phyloP scores from a whole-genome alignment of 495 filamentous ascomycete species.

The Hamigera avellanea region DNA sequence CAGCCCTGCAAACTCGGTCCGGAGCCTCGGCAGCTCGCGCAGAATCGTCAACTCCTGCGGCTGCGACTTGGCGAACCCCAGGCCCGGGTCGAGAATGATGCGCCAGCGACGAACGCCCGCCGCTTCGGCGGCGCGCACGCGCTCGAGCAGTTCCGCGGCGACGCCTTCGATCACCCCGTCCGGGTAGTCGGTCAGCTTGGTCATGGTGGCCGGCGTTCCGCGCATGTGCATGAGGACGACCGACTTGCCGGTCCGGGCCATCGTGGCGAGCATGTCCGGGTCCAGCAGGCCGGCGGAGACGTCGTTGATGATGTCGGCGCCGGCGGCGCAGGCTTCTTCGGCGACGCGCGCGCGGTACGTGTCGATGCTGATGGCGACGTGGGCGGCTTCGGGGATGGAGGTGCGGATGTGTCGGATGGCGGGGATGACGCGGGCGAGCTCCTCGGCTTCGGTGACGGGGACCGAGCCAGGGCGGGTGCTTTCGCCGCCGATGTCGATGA shows the following conservation, averaged over 20 bases:
- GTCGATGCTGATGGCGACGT: slow-evolving; percentile 71
- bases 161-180: slow-evolving; percentile 62
- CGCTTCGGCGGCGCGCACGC: slow-evolving; percentile 65
- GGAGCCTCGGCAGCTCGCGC: slow-evolving; percentile 49
- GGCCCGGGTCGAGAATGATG: slow-evolving; percentile 85
- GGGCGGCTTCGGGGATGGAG: slow-evolving; percentile 42
- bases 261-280: slow-evolving; percentile 67
- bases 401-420: slow-evolving; percentile 62
- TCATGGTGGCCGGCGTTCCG: slow-evolving; percentile 80
- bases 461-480: slow-evolving; percentile 69
- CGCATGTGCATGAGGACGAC: slow-evolving; percentile 95
- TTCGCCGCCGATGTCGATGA: slow-evolving; percentile 89
- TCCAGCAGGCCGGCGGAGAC: slow-evolving; percentile 77
- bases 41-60: slow-evolving; percentile 74
- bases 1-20: slow-evolving; percentile 45
- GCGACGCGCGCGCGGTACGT: slow-evolving; percentile 86
- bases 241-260: slow-evolving; percentile 68
- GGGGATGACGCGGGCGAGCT: slow-evolving; percentile 66
- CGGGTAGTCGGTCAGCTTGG: slow-evolving; percentile 54
- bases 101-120: slow-evolving; percentile 86
- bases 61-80: slow-evolving; percentile 83
- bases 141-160: slow-evolving; percentile 51
- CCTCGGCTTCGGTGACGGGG: slow-evolving; percentile 56
- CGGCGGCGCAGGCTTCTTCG: slow-evolving; percentile 64
- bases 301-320: slow-evolving; percentile 93